These are phyloP conservation scores for Lactarius quietus DNA, from an alignment of 768 basidiomycete genomes.

Conservation along the genomic window DNA sequence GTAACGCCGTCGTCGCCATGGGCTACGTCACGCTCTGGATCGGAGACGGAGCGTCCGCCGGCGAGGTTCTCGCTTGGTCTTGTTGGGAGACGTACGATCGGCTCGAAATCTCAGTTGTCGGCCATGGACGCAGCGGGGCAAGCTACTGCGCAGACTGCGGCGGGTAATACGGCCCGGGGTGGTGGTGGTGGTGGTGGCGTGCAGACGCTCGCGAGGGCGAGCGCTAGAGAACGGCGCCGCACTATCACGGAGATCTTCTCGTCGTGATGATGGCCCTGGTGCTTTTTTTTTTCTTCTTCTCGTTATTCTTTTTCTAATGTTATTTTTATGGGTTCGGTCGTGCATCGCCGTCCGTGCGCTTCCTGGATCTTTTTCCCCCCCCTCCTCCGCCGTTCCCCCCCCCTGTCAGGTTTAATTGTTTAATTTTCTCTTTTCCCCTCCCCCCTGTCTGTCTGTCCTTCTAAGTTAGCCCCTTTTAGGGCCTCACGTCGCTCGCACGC, in stretches of 20 bases:
- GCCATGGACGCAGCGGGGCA: slow-evolving; percentile 18
- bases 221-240: slow-evolving; percentile 42
- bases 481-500: slow-evolving; percentile 13
- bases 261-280: slow-evolving; percentile 20
- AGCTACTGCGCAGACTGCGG: background rate
- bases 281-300: background rate
- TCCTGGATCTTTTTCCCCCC: slow-evolving; percentile 12
- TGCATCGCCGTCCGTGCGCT: background rate
- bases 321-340: slow-evolving; percentile 23
- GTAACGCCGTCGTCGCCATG: slow-evolving; percentile 37
- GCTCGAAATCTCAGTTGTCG: slow-evolving; percentile 44
- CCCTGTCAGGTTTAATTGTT: no score
- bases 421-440: background rate
- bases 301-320: slow-evolving; percentile 21
- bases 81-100: slow-evolving; percentile 35
- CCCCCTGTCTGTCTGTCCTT: slow-evolving; percentile 9
- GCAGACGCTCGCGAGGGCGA: slow-evolving; percentile 36
- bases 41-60: slow-evolving; percentile 50
- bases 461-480: slow-evolving; percentile 7
- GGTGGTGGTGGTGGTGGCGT: slow-evolving; percentile 27
- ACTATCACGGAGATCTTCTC: slow-evolving; percentile 53
- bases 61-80: slow-evolving; percentile 23
- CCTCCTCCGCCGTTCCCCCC: slow-evolving; percentile 2
- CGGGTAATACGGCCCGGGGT: background rate
- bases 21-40: slow-evolving; percentile 38